Conservation (phyloP, 169 alveolate species). For the Ichthyophthirius multifiliis region DNA sequence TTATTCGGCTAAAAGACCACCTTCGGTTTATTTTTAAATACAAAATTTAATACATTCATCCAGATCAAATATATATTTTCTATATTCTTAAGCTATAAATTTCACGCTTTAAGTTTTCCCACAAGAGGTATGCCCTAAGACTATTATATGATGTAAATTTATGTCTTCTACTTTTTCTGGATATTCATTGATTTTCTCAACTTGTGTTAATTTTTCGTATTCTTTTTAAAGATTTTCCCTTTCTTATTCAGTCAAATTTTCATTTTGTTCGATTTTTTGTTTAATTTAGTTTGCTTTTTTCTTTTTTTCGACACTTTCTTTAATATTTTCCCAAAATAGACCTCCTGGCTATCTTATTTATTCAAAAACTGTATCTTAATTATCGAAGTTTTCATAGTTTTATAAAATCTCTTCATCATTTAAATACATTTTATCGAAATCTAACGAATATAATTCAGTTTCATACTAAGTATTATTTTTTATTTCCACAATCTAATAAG, state of each 20-base stretch:
- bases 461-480: slow-evolving; percentile 88
- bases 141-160: slow-evolving; percentile 59
- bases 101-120: slow-evolving; percentile 78
- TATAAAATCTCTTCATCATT: slow-evolving; percentile 88
- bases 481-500: slow-evolving; percentile 75
- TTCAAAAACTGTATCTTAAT: slow-evolving; percentile 38
- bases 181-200: slow-evolving; percentile 53
- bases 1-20: slow-evolving; percentile 60
- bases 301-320: slow-evolving; percentile 69
- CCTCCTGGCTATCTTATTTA: slow-evolving; percentile 83
- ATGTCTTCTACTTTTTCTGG: slow-evolving; percentile 69
- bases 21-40: slow-evolving; percentile 65
- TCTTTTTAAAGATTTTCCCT: slow-evolving; percentile 18
- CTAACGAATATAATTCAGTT: slow-evolving; percentile 87
- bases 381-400: slow-evolving; percentile 72
- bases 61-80: slow-evolving; percentile 63
- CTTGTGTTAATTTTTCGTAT: slow-evolving; percentile 49
- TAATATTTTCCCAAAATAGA: slow-evolving; percentile 77
- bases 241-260: slow-evolving; percentile 23
- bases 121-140: slow-evolving; percentile 74
- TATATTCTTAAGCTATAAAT: slow-evolving; percentile 66
- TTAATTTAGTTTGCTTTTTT: slow-evolving; percentile 64
- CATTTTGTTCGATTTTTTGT: slow-evolving; percentile 26
- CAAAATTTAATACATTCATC: slow-evolving; percentile 69
- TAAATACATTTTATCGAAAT: slow-evolving; percentile 84